Base-by-base conservation (phyloP, 169 alveolate genomes). In the Miamiensis avidus region DNA sequence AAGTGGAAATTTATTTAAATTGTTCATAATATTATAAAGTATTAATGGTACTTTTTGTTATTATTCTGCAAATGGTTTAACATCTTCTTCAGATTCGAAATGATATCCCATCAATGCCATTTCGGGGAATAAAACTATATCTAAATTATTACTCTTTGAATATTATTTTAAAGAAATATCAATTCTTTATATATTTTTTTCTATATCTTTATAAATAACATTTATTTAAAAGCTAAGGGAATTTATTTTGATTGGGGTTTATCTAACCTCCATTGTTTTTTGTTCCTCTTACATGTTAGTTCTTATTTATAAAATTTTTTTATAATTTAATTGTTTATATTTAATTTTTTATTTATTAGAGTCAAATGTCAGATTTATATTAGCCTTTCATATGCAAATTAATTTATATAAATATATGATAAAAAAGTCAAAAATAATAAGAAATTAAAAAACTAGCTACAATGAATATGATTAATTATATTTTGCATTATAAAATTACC, bases 61-160 rank as follows among this genome's bases (percentile, higher is more conserved):
- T 76, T 84, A 75, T 83, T 88, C 88, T 34, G 86, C 83, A 72
- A 75, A 87, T 76, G 93, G 93, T 64, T 82, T 83, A 11, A 91
- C 89, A 78, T 89, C 92, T 31, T 83, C 79, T 84, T 84, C 74
- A 84, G 88, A 77, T 25, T 82, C 69, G 76, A 88, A 91, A 64
- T 78, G 72, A 81, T 91, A 91, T 69, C 95, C 95, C n/a, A 86
- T 84, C 75, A 91, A 87, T 64, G 95, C 89, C 88, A 87, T 86
- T 89, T 91, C 95, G 30, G 95, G 95, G 34, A 91, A 88, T 30
- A 91, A 85, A n/a, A 91, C 72, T 75, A 91, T 84, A 82, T 91
- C 95, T 20, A 91, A 84, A 65, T 81, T 75, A 86, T 86, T 86
- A 31, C 81, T 81, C 65, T 75, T 32, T 26, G 83, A 65, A 30